Base-by-base conservation (phyloP, 495 filamentous ascomycete genomes). In the Haplographium delicatum region DNA sequence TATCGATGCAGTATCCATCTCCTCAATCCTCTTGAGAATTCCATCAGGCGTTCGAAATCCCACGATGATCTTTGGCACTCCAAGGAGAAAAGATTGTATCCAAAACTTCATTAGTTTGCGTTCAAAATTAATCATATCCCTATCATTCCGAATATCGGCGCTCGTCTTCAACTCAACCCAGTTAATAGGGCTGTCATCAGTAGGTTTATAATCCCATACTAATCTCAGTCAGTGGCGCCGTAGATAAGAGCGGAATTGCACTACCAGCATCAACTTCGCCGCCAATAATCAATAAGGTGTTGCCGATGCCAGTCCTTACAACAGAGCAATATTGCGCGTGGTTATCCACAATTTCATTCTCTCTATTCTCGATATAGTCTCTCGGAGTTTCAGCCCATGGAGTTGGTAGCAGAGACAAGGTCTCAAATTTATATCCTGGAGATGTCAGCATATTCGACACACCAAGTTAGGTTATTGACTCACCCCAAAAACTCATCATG, bases 141-240 rank as follows among this genome's bases (percentile, higher is more conserved):
- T 75, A 1, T 83, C 73, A 27, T 70, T 75, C 22, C 69, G 68
- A 27, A 86, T 83, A 49, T 85, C 80, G n/a, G 80, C 83, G 1
- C 80, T 79, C 0, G 93, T 97, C 64, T 99, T 99, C 41, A 99
- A 74, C 65, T 99, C 93, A 13, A 99, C 83, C 84, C 91, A 99
- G 53, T 91, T 83, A 45, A 88, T 86, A 1, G 85, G 82, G 4
- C 73, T 72, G 42, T 75, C 76, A 25, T 77, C 65, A 8, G 10
- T 13, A 0, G 89, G 87, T 61, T 90, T 91, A 48, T 70, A 74
- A 60, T 93, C 89, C 88, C 89, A 91, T 15, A 95, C 86, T 61
- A 20, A 16, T 25, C 8, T 2, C n/a, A 9, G 16, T 54, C 16
- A 54, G 56, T 33, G 87, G 50, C 5, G 33, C 19, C 2, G 28